Evolutionary conservation across 2,329 filamentous ascomycete species (phyloP), one percentile per base, ranked within the genome.

Genomic region (Leptosphaerulina australis): DNA sequence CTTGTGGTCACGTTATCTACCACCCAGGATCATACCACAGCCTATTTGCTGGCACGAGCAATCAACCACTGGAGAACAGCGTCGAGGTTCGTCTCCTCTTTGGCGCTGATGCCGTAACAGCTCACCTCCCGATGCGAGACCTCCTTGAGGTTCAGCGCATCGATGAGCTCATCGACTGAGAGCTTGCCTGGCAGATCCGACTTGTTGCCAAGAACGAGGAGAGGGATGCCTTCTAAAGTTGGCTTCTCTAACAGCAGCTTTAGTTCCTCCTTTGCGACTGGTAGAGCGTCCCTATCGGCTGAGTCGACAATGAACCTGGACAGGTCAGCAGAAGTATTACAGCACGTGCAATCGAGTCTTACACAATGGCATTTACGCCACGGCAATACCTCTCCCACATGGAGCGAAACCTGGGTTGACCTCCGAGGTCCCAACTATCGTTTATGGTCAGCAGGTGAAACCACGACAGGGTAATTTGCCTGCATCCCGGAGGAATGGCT

Each of bases 331-430:
- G 58, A 41, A 46, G 48, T 28, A 28, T 25, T 36, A 20, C 14
- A 49, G 33, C 38, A 62, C 38, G 50, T 50, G 58, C 46, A 47
- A 40, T 40, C 36, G 39, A 56, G 26, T 38, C 81, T 74, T 81
- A 87, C 83, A 99, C 90, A 64, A 99, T 97, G 63, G 93, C 93
- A 77, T 96, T 96, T 63, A 97, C 94, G 43, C 91, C 94, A 58
- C 92, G 90, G 77, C 94, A 97, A 75, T 99, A 99, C 69, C 94
- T 83, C 80, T 99, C 94, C 94, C 94, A 99, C 94, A 99, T 99
- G 63, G 90, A 90, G 69, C 94, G 89, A 79, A 97, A 99, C 60
- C 93, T 85, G 64, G 94, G 93, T 77, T 99, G 94, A 44, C 94
- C 94, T 64, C 94, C 94, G 59, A 99, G 85, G 78, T 99, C 94